These are phyloP conservation scores for Boletus coccyginus DNA, from an alignment of 768 basidiomycete genomes.

Conservation along the genomic window DNA sequence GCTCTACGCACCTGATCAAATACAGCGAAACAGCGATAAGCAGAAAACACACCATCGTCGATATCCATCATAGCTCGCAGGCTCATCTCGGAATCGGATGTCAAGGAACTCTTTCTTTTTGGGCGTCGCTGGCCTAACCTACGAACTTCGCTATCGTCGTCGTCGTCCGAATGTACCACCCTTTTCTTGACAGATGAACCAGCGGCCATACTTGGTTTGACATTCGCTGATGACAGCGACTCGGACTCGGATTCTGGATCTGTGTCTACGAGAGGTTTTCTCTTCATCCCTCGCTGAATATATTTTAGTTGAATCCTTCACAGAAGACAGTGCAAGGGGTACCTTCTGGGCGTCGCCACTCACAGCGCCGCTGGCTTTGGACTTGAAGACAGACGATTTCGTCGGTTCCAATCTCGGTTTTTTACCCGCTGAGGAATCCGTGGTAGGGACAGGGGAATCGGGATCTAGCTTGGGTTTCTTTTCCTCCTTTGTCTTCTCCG, in stretches of 20 bases:
- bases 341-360: conserved; percentile 6
- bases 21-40: conserved; percentile 7
- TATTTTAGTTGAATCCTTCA: conserved; percentile 16
- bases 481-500: conserved; percentile 10
- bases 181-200: conserved; percentile 40
- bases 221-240: neutral
- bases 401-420: neutral
- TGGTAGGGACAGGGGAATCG: neutral
- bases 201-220: conserved; percentile 6
- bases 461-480: conserved; percentile 18
- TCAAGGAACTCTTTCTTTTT: conserved; percentile 35
- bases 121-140: conserved; percentile 23
- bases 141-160: conserved; percentile 46
- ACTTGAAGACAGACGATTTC: neutral
- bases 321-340: neutral
- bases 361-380: neutral
- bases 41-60: conserved; percentile 57
- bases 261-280: conserved; percentile 39
- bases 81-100: conserved; percentile 44
- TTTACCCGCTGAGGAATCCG: neutral
- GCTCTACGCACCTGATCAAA: conserved; percentile 16
- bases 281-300: conserved; percentile 36
- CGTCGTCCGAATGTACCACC: conserved; percentile 51
- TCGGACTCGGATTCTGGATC: conserved; percentile 29
- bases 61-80: conserved; percentile 72